A percentile compares a stretch with the other conserved stretches of the same genome.
These are phyloP conservation scores for Euphorbia corollata DNA, from an alignment of 441 rosid genomes.

Conservation along the genomic window DNA sequence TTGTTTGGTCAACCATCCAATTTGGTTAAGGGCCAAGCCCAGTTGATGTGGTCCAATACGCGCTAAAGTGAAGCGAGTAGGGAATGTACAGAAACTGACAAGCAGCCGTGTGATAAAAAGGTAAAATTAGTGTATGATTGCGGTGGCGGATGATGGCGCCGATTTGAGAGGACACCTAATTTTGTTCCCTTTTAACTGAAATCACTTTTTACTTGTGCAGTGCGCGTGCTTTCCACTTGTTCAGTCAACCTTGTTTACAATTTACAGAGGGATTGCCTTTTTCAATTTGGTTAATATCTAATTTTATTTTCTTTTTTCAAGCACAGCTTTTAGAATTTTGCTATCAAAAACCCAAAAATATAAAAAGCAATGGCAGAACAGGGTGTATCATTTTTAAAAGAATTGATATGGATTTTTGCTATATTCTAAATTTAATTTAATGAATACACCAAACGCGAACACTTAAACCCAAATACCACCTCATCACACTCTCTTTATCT, in stretches of 20 bases:
- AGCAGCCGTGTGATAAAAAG: constrained; percentile 14
- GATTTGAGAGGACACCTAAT: neutral
- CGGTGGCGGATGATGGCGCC: neutral
- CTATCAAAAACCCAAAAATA: neutral
- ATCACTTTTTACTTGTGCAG: neutral
- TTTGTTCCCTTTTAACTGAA: constrained; percentile 6
- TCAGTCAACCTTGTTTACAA: neutral
- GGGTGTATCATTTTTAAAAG: neutral
- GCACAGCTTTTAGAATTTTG: neutral
- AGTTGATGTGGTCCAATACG: neutral
- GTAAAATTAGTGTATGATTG: neutral
- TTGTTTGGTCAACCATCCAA: no score
- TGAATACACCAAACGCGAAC: neutral
- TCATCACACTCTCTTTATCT: neutral
- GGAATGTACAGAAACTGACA: neutral
- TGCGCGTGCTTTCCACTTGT: constrained; percentile 1
- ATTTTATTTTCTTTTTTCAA: neutral
- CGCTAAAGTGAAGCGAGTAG: neutral
- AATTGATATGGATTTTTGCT: neutral
- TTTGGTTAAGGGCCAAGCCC: neutral
- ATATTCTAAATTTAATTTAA: no score
- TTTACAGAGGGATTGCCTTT: neutral
- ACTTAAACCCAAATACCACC: no score
- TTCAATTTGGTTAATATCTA: neutral
- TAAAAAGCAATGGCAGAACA: neutral